phyloP scores from a whole-genome alignment of 2,329 filamentous ascomycete species.

The Neurospora sp. region DNA sequence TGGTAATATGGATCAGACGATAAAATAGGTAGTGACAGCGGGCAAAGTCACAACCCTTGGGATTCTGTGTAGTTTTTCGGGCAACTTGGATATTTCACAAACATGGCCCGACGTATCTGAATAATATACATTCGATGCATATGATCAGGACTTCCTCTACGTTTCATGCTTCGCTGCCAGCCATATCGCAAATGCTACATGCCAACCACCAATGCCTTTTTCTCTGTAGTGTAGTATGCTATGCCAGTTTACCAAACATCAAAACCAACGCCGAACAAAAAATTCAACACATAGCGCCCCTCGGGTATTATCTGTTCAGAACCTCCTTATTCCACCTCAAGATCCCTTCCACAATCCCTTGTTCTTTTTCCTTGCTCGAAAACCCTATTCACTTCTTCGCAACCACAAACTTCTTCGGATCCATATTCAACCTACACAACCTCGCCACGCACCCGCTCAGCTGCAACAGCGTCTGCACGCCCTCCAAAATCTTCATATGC shows the following conservation, averaged over 20 bases:
- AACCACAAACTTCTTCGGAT: conserved; percentile 64
- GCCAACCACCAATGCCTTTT: neutral
- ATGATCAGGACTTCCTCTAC: neutral
- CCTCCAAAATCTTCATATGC: conserved; percentile 98
- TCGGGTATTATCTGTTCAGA: neutral
- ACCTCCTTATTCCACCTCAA: neutral
- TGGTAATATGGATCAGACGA: neutral
- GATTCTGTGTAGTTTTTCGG: neutral
- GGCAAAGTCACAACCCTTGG: neutral
- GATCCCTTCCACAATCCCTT: neutral
- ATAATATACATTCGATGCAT: neutral
- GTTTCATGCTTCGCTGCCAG: neutral
- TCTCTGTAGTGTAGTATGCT: neutral
- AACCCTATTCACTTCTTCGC: conserved; percentile 21
- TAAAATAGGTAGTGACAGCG: neutral
- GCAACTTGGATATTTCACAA: neutral
- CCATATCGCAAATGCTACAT: neutral
- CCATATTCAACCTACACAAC: conserved; percentile 94
- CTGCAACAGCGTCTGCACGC: conserved; percentile 89
- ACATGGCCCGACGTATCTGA: neutral
- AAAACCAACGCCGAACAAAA: neutral
- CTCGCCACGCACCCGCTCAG: conserved; percentile 86
- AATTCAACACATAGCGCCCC: neutral
- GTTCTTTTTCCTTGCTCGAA: neutral
- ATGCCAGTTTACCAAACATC: neutral